A percentile compares a stretch with the other conserved stretches of the same genome.
Evolutionary conservation across 192 early-diverging fungal genomes (phyloP).

Genomic region (Lobosporangium transversale): DNA sequence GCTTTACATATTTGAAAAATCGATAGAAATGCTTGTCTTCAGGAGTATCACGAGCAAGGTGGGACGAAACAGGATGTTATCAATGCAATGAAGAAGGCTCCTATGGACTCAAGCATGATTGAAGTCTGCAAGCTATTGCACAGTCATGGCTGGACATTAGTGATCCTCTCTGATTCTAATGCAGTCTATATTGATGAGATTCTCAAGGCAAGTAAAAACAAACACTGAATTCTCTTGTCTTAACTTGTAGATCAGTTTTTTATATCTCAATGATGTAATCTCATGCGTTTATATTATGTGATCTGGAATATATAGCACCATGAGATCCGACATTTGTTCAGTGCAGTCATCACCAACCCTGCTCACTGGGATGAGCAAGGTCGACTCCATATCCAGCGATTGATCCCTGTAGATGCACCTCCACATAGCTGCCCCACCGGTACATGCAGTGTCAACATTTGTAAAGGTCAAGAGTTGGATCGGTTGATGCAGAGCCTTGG

Average conservation of each 20-base stretch:
- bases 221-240: too few species aligned
- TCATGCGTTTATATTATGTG: too few species aligned
- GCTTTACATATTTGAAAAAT: not conserved
- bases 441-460: slow-evolving; percentile 67
- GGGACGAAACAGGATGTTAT: slow-evolving; percentile 10
- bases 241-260: too few species aligned
- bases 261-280: too few species aligned
- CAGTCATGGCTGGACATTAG: slow-evolving; percentile 21
- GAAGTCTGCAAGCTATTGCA: slow-evolving; percentile 26
- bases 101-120: slow-evolving; percentile 41
- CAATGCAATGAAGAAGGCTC: slow-evolving; percentile 24
- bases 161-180: slow-evolving; percentile 46
- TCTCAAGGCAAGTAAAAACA: slow-evolving; percentile 2
- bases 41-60: slow-evolving; percentile 37
- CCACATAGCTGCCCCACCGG: slow-evolving; percentile 62
- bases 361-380: slow-evolving; percentile 26
- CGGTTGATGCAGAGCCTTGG: slow-evolving; percentile 11
- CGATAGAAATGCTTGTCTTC: slow-evolving; percentile 34
- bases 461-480: slow-evolving; percentile 64
- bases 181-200: slow-evolving; percentile 44
- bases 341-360: slow-evolving; percentile 40
- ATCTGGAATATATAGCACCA: slow-evolving; percentile 17
- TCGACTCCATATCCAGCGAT: slow-evolving; percentile 40
- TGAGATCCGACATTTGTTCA: slow-evolving; percentile 32
- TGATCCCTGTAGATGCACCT: slow-evolving; percentile 37